Percentiles rank a stretch among this genome's conserved stretches.
Evolutionary conservation across 768 basidiomycete species (phyloP).

Genomic region (Podaxis sp.): DNA sequence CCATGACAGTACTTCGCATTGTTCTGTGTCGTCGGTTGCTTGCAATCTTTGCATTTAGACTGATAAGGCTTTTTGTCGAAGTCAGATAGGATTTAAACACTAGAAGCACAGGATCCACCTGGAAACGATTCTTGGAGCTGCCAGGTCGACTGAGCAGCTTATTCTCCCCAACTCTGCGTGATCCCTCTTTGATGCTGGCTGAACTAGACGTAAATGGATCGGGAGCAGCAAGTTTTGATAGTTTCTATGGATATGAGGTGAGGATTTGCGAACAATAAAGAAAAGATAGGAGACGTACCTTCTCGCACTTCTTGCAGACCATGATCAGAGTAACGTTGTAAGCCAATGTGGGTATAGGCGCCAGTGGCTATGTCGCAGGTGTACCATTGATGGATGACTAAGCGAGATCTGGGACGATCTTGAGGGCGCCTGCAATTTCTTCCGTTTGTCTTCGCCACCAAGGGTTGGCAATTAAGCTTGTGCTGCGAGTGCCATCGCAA

Average conservation of each 20-base stretch:
- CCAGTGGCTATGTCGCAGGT: slow-evolving; percentile 14
- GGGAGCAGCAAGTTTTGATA: slow-evolving; percentile 86
- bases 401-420: slow-evolving; percentile 18
- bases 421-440: neutral
- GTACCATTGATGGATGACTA: slow-evolving; percentile 10
- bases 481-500: slow-evolving; percentile 29
- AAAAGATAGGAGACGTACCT: slow-evolving; percentile 41
- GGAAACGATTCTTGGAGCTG: slow-evolving; percentile 74
- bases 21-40: slow-evolving; percentile 82
- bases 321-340: slow-evolving; percentile 38
- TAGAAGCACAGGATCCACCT: slow-evolving; percentile 44
- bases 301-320: slow-evolving; percentile 89
- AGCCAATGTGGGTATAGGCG: slow-evolving; percentile 19
- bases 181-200: slow-evolving; percentile 73
- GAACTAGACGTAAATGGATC: slow-evolving; percentile 82
- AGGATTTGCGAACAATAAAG: slow-evolving; percentile 18
- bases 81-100: slow-evolving; percentile 22
- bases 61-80: slow-evolving; percentile 67
- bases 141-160: slow-evolving; percentile 73
- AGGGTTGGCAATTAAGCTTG: slow-evolving; percentile 12
- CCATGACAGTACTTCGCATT: slow-evolving; percentile 89
- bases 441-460: neutral
- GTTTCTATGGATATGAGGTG: slow-evolving; percentile 60
- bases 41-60: slow-evolving; percentile 86
- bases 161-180: slow-evolving; percentile 82